A percentile compares a stretch with the other conserved stretches of the same genome.
phyloP scores from a whole-genome alignment of 148 eudicot species.

The Amaranthus hypochondriacus region DNA sequence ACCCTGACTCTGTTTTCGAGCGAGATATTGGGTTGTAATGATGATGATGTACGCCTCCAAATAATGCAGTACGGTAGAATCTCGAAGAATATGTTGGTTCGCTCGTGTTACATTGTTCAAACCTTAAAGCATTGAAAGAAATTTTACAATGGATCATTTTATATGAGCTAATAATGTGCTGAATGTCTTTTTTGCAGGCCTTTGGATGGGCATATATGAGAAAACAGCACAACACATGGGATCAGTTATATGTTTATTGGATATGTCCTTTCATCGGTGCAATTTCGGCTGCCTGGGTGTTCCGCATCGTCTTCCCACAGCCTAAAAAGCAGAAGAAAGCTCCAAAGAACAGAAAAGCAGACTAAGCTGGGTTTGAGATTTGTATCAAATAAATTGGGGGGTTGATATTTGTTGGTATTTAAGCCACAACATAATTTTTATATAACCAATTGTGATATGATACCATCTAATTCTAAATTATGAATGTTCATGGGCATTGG shows the following conservation, averaged over 20 bases:
- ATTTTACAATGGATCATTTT: no score
- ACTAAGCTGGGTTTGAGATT: slow-evolving; percentile 15
- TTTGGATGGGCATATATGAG: slow-evolving; percentile 90
- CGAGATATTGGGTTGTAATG: no score
- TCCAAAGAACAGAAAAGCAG: slow-evolving; percentile 29
- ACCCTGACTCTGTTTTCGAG: no score
- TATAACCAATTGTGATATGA: background rate
- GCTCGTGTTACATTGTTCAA: no score
- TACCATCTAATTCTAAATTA: background rate
- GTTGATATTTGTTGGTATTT: slow-evolving; percentile 1
- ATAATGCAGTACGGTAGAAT: no score
- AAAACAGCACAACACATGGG: slow-evolving; percentile 78
- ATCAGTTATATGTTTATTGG: slow-evolving; percentile 88
- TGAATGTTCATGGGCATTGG: no score
- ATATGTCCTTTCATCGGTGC: slow-evolving; percentile 83
- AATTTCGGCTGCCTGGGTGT: slow-evolving; percentile 61
- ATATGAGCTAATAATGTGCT: no score
- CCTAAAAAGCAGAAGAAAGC: slow-evolving; percentile 59
- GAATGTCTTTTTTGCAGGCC: slow-evolving; percentile 43
- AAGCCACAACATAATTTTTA: background rate
- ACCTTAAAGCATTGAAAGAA: no score
- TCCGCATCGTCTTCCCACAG: slow-evolving; percentile 54
- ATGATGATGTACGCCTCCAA: no score
- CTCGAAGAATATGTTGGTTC: no score
- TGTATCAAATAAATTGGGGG: slow-evolving; percentile 11